Evolutionary conservation across 31 red algal species (phyloP).

Genomic region (Bonnemaisonia californica): DNA sequence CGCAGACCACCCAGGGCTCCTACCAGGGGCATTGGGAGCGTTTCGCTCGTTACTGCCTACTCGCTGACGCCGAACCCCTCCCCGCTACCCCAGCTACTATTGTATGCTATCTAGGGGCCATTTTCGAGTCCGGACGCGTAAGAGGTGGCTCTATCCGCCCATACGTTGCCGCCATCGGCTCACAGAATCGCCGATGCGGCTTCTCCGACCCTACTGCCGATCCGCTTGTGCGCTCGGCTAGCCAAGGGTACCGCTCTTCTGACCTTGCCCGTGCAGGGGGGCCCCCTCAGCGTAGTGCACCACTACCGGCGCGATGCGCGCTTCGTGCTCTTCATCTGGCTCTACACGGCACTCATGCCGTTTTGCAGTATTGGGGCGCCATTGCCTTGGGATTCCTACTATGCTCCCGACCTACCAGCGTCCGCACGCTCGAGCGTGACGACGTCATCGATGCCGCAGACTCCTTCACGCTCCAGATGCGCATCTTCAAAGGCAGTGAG

Average conservation of each 20-base stretch:
- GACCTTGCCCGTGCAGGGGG: conserved; percentile 15
- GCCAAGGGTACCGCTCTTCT: conserved; percentile 5
- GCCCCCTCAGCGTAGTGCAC: conserved; percentile 16
- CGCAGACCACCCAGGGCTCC: not conserved
- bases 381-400: too few relatives aligned
- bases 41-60: conserved; percentile 14
- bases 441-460: too few relatives aligned
- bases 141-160: conserved; percentile 22
- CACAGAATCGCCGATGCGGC: conserved; percentile 5
- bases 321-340: too few relatives aligned
- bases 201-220: not conserved
- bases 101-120: conserved; percentile 24
- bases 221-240: not conserved
- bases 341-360: too few relatives aligned
- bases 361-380: too few relatives aligned
- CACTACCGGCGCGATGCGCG: conserved; percentile 1
- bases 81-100: conserved; percentile 25
- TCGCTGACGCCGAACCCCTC: not conserved
- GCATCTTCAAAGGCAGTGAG: too few relatives aligned
- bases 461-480: too few relatives aligned
- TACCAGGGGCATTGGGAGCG: conserved; percentile 49
- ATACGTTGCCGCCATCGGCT: conserved; percentile 22
- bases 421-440: too few relatives aligned
- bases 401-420: too few relatives aligned
- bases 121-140: conserved; percentile 4